These are phyloP conservation scores for Pichia sporocuriosa DNA, from an alignment of 805 yeast species.

Conservation along the genomic window DNA sequence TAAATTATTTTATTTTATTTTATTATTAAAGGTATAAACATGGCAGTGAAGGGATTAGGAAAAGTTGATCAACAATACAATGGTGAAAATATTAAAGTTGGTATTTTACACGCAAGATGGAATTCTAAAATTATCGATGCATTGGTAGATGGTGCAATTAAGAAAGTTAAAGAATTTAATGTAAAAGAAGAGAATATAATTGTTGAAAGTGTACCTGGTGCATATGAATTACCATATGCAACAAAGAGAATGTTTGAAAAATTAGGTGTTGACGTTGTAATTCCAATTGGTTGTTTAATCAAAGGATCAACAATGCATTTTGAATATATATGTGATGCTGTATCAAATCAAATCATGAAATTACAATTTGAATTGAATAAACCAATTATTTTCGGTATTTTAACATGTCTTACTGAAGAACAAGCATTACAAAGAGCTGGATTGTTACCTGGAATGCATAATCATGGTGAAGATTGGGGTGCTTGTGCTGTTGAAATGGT, in stretches of 20 bases:
- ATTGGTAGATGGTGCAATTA: conserved; percentile 70
- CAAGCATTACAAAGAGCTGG: conserved; percentile 95
- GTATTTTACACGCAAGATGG: conserved; percentile 96
- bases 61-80: conserved; percentile 40
- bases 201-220: conserved; percentile 88
- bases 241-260: conserved; percentile 46
- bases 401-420: conserved; percentile 88
- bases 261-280: conserved; percentile 67
- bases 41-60: conserved; percentile 84
- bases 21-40: too few species aligned
- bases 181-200: conserved; percentile 72
- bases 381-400: conserved; percentile 89
- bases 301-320: conserved; percentile 98
- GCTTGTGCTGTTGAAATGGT: conserved; percentile 98
- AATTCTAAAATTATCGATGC: conserved; percentile 70
- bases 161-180: conserved; percentile 52
- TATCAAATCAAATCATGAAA: conserved; percentile 77
- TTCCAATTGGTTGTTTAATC: conserved; percentile 90
- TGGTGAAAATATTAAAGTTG: conserved; percentile 38
- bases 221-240: conserved; percentile 89
- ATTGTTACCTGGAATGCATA: conserved; percentile 68
- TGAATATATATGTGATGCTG: conserved; percentile 91
- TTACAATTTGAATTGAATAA: conserved; percentile 60
- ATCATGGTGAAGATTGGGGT: conserved; percentile 99
- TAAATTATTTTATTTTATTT: too few species aligned